Evolutionary conservation across 176 grass and related monocot genomes (phyloP).

Genomic region (Bonia amplexicaulis): DNA sequence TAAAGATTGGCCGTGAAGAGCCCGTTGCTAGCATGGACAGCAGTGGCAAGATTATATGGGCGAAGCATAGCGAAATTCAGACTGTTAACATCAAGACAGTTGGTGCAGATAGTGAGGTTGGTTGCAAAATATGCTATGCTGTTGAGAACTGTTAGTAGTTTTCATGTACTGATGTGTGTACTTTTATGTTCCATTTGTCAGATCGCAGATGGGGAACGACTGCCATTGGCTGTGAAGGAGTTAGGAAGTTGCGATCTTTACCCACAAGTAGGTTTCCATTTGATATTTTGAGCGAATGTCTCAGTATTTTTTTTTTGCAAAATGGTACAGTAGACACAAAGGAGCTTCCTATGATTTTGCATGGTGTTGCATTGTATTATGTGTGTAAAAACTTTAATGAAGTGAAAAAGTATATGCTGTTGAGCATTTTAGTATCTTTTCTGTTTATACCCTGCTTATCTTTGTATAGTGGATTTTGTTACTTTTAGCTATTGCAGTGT

Average conservation of each 20-base stretch:
- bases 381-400: background rate
- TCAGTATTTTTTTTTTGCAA: background rate
- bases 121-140: background rate
- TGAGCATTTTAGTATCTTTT: background rate
- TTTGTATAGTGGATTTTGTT: background rate
- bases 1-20: constrained; percentile 65
- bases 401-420: background rate
- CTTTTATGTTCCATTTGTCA: constrained; percentile 20
- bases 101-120: constrained; percentile 74
- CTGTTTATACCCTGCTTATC: background rate
- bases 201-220: constrained; percentile 73
- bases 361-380: background rate
- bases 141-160: background rate
- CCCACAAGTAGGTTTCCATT: constrained; percentile 57
- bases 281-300: background rate
- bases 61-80: constrained; percentile 86
- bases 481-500: background rate
- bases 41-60: constrained; percentile 65
- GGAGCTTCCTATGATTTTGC: background rate
- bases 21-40: constrained; percentile 69
- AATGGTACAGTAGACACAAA: background rate
- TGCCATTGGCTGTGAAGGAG: constrained; percentile 84
- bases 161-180: background rate
- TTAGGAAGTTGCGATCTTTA: constrained; percentile 89
- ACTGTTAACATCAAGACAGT: constrained; percentile 88